A percentile compares a stretch with the other conserved stretches of the same genome.
phyloP scores from a whole-genome alignment of 345 rosid species.

The Anacardium occidentale region DNA sequence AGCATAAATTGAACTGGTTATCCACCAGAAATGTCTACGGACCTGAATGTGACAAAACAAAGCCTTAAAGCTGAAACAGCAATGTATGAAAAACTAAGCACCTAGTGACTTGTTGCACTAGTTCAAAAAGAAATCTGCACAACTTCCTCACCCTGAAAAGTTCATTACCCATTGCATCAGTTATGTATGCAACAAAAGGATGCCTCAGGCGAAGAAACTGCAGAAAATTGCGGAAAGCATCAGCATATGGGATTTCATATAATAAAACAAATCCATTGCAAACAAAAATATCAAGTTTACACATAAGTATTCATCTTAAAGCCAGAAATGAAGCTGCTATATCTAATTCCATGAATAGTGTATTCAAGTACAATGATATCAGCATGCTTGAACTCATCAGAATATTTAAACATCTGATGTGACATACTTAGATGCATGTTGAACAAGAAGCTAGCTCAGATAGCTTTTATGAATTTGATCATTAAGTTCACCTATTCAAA shows the following conservation, averaged over 20 bases:
- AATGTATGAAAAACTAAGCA: constrained; percentile 16
- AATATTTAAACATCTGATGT: too few species aligned
- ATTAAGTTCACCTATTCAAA: too few species aligned
- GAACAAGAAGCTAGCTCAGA: too few species aligned
- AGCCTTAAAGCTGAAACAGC: constrained; percentile 28
- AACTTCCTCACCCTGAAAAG: constrained; percentile 65
- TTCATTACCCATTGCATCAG: constrained; percentile 73
- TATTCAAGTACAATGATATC: too few species aligned
- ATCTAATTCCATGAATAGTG: too few species aligned
- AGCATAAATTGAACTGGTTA: constrained; percentile 87
- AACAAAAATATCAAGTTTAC: too few species aligned
- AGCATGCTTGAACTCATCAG: too few species aligned
- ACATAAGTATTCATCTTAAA: too few species aligned
- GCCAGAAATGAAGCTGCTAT: too few species aligned
- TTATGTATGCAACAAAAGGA: constrained; percentile 78
- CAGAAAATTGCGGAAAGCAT: neutral
- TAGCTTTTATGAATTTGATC: too few species aligned
- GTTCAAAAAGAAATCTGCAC: constrained; percentile 17
- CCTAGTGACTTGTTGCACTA: constrained; percentile 2
- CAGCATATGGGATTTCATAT: neutral
- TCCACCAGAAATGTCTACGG: constrained; percentile 95
- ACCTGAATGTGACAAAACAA: constrained; percentile 50
- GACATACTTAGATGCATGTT: too few species aligned
- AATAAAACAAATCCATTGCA: neutral
- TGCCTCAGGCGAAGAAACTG: constrained; percentile 86